Percentiles rank a stretch among this genome's conserved stretches.
Conservation (phyloP, 306 rosid species). For the Acacia confusa region DNA sequence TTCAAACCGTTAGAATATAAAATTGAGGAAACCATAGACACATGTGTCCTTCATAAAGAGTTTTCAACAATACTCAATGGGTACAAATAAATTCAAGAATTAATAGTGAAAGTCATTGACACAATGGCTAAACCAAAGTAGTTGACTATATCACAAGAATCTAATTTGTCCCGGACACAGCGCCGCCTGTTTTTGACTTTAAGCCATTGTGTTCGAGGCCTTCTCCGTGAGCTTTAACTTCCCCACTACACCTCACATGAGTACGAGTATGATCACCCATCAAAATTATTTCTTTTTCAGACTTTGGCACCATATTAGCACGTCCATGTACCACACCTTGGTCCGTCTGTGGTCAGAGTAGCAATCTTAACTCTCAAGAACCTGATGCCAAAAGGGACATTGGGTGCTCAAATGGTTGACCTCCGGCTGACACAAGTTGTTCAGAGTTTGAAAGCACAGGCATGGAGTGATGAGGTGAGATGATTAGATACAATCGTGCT, state of each 20-base stretch:
- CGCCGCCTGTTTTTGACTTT: not conserved
- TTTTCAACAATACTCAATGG: not conserved
- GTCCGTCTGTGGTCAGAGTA: not conserved
- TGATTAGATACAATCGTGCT: constrained; percentile 25
- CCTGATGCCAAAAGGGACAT: constrained; percentile 79
- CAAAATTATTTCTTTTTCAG: not conserved
- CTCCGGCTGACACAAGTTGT: constrained; percentile 92
- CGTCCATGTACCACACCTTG: not conserved
- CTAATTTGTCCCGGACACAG: not conserved
- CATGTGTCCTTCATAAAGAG: not conserved
- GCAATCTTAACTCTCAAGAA: constrained; percentile 61
- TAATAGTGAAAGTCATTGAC: constrained; percentile 7
- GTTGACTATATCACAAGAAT: not conserved
- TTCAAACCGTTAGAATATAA: not conserved
- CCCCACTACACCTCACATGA: no score
- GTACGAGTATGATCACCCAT: not conserved
- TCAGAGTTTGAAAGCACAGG: constrained; percentile 96
- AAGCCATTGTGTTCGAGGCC: not conserved
- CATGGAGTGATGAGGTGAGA: constrained; percentile 99
- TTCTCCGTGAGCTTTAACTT: not conserved
- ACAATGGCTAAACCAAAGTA: not conserved
- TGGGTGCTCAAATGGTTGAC: constrained; percentile 98
- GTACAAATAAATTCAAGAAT: not conserved
- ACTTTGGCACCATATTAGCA: not conserved
- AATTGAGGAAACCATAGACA: not conserved